Conservation (phyloP, 768 basidiomycete species). For the Lactarius hatsudake region DNA sequence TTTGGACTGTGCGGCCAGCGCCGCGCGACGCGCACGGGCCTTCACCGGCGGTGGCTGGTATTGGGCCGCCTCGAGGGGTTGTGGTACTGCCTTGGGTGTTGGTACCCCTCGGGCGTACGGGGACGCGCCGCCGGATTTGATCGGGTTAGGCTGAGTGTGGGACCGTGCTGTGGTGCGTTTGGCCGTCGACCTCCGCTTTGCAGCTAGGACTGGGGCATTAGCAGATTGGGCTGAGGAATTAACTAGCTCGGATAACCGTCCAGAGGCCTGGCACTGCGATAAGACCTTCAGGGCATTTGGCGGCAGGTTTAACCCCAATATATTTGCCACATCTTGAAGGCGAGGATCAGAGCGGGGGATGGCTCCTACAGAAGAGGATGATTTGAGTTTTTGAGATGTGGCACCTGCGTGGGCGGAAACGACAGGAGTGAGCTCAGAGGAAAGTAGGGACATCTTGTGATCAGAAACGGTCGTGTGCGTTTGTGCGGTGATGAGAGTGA, state of each 20-base stretch:
- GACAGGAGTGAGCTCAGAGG: not conserved
- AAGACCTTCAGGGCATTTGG: not conserved
- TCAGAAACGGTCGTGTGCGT: not conserved
- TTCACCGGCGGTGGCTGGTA: slow-evolving; percentile 9
- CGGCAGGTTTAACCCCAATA: not conserved
- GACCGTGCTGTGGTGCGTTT: not conserved
- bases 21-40: slow-evolving; percentile 3
- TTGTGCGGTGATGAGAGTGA: not conserved
- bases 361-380: slow-evolving; percentile 3
- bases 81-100: slow-evolving; percentile 5
- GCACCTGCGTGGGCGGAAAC: not conserved
- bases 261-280: not conserved
- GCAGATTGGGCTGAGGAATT: not conserved
- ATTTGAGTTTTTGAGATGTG: not conserved
- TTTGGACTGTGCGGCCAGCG: not conserved
- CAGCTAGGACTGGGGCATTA: not conserved
- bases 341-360: not conserved
- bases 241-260: not conserved
- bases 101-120: slow-evolving; percentile 2
- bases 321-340: not conserved
- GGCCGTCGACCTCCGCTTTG: not conserved
- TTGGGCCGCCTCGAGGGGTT: slow-evolving; percentile 4
- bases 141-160: slow-evolving; percentile 4
- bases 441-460: not conserved
- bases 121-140: not conserved